phyloP scores from a whole-genome alignment of 73 alveolate species.

The Tetrahymena malaccensis region DNA sequence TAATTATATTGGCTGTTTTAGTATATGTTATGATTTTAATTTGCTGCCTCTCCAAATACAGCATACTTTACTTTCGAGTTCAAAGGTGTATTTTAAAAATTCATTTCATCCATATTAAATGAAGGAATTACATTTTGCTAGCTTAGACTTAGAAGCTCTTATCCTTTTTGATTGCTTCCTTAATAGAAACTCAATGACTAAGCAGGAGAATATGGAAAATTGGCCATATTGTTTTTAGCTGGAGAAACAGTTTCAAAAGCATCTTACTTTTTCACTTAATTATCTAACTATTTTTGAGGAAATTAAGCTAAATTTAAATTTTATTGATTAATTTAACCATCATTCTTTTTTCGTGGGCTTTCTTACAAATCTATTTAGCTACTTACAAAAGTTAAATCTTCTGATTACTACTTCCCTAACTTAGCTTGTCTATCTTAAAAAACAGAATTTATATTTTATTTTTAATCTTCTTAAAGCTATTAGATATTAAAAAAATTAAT shows the following conservation, averaged over 20 bases:
- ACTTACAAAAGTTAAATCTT: not conserved
- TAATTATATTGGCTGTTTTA: not conserved
- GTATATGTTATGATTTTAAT: not conserved
- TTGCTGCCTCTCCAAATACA: not conserved
- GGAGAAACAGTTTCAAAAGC: not conserved
- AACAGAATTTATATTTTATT: too few species aligned
- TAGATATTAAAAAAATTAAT: too few species aligned
- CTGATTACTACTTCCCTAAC: not conserved
- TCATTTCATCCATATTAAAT: not conserved
- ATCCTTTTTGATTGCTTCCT: not conserved
- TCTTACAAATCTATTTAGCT: not conserved
- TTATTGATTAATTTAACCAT: too few species aligned
- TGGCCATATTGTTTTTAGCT: too few species aligned
- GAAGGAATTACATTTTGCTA: not conserved
- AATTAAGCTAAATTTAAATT: too few species aligned
- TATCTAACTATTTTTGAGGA: not conserved
- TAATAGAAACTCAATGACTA: not conserved
- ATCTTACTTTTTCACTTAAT: not conserved
- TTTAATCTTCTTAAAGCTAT: not conserved
- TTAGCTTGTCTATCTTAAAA: not conserved
- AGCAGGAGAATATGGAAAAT: not conserved
- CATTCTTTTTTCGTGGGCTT: not conserved
- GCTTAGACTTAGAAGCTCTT: not conserved
- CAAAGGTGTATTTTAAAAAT: not conserved
- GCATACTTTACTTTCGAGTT: not conserved